A percentile compares a stretch with the other conserved stretches of the same genome.
phyloP scores from a whole-genome alignment of 1,139 yeast genomes.

The Geotrichum carabidarum region DNA sequence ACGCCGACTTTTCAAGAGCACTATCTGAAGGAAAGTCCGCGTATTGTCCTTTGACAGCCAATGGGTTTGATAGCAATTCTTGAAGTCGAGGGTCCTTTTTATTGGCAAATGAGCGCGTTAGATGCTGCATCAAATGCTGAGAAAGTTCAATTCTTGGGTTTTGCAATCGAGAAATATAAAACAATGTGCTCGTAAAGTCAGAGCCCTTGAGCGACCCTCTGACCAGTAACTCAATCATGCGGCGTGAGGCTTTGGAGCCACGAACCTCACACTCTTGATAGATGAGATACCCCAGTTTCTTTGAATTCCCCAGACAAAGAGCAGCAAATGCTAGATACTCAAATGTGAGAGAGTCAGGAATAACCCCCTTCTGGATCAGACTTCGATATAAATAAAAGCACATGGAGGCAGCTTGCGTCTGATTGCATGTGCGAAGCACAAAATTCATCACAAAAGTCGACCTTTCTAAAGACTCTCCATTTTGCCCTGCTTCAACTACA shows the following conservation, averaged over 20 bases:
- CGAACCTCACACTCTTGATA: conserved; percentile 24
- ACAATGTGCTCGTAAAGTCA: conserved; percentile 6
- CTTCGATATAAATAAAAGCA: conserved; percentile 22
- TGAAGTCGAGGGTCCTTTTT: conserved; percentile 17
- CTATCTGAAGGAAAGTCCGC: conserved; percentile 22
- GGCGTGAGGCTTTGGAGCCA: conserved; percentile 23
- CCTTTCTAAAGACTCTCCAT: not conserved
- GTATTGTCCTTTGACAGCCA: conserved; percentile 12
- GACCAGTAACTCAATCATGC: conserved; percentile 29
- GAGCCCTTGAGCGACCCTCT: conserved; percentile 31
- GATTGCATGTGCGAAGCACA: conserved; percentile 4
- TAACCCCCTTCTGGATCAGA: conserved; percentile 17
- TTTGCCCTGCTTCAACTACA: not conserved
- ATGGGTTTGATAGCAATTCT: conserved; percentile 10
- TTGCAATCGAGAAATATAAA: not conserved
- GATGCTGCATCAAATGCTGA: conserved; percentile 23
- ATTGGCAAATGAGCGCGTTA: conserved; percentile 22
- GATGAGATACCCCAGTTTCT: conserved; percentile 30
- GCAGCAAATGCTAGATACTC: conserved; percentile 30
- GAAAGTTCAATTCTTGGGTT: not conserved
- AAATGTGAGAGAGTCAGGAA: conserved; percentile 28
- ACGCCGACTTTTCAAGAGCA: conserved; percentile 17
- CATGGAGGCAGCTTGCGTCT: not conserved
- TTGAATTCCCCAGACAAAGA: conserved; percentile 31
- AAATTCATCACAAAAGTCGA: conserved; percentile 7